Conservation (phyloP, 371 early-diverging fungal species). For the Conidiobolus incongruus region DNA sequence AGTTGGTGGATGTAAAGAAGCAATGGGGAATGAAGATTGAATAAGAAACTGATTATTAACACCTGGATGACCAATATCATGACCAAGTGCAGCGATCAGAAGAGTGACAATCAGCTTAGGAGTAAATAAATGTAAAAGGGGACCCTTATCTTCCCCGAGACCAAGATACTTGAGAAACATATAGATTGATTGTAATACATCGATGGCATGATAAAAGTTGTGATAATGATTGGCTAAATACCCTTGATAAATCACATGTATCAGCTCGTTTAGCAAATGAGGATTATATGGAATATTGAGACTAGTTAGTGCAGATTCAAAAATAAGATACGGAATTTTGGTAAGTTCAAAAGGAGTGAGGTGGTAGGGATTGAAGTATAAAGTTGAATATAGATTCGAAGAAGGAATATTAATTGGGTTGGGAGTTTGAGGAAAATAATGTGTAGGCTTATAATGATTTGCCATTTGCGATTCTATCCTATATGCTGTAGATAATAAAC, state of each 20-base stretch:
- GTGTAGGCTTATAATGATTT: too few relatives aligned
- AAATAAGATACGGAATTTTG: background rate
- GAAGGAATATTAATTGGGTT: too few relatives aligned
- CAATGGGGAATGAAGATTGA: slow-evolving; percentile 50
- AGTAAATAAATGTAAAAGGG: slow-evolving; percentile 19
- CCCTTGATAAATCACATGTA: background rate
- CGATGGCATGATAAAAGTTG: slow-evolving; percentile 67
- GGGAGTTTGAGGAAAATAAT: too few relatives aligned
- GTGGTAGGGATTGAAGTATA: slow-evolving; percentile 2
- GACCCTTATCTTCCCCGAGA: slow-evolving; percentile 6
- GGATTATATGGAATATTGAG: background rate
- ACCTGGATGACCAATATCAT: slow-evolving; percentile 75
- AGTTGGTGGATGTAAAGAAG: slow-evolving; percentile 78
- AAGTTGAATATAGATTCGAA: too few relatives aligned
- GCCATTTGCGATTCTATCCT: too few relatives aligned
- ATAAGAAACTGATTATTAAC: slow-evolving; percentile 63
- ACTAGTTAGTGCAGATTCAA: background rate
- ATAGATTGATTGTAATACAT: slow-evolving; percentile 59
- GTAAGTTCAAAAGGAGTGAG: background rate
- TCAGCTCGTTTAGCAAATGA: background rate
- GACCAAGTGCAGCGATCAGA: slow-evolving; percentile 52
- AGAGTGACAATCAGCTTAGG: slow-evolving; percentile 46
- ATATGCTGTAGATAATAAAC: too few relatives aligned
- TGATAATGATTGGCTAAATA: slow-evolving; percentile 40
- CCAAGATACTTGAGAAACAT: slow-evolving; percentile 39